These are phyloP conservation scores for Spatholobus suberectus DNA, from an alignment of 306 rosid species.

Conservation along the genomic window DNA sequence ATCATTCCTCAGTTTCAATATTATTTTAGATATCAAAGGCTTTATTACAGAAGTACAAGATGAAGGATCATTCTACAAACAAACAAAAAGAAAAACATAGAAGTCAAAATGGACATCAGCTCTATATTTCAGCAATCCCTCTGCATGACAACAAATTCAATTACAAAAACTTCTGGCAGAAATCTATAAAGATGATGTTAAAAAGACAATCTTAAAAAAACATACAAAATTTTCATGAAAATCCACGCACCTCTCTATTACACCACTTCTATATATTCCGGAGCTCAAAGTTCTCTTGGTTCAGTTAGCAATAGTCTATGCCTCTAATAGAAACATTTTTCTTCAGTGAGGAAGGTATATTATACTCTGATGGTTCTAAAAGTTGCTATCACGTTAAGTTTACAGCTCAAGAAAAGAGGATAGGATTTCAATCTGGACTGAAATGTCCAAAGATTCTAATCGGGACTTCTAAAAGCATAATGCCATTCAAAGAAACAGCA, in stretches of 20 bases:
- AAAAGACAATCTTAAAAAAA: not conserved
- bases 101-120: not conserved
- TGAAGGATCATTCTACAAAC: slow-evolving; percentile 3
- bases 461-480: not conserved
- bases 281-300: slow-evolving; percentile 9
- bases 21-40: not conserved
- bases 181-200: not conserved
- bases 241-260: not conserved
- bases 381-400: not conserved
- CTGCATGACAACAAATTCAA: not conserved
- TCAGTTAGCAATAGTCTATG: not conserved
- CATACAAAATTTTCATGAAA: not conserved
- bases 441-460: not conserved
- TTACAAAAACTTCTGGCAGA: not conserved
- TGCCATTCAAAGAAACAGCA: slow-evolving; percentile 11
- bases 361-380: not conserved
- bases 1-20: not conserved
- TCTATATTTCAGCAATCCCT: not conserved
- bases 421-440: not conserved
- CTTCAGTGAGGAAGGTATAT: not conserved
- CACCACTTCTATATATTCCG: not conserved
- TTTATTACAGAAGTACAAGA: not conserved
- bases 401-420: slow-evolving; percentile 17
- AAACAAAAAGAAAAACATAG: not conserved
- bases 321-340: not conserved